Conservation (phyloP, 2,329 filamentous ascomycete genomes). For the Sporothrix curviconia region DNA sequence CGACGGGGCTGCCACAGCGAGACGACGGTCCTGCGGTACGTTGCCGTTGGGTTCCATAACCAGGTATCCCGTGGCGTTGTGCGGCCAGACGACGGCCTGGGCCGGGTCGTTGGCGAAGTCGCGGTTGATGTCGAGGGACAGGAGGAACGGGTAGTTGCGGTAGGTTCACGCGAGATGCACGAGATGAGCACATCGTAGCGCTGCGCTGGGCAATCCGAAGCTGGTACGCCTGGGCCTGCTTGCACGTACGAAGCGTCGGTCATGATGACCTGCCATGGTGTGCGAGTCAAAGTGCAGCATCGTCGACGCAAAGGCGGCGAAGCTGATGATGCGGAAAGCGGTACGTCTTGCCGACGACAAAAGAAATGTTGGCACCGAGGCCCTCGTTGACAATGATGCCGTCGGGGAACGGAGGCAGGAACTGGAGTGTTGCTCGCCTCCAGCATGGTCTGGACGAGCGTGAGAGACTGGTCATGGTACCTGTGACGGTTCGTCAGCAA, state of each 20-base stretch:
- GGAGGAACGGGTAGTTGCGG: slow-evolving; percentile 38
- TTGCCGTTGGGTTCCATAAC: slow-evolving; percentile 30
- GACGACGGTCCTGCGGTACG: slow-evolving; percentile 28
- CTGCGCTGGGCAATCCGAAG: slow-evolving; percentile 38
- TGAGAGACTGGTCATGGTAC: slow-evolving; percentile 36
- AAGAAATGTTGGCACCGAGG: slow-evolving; percentile 28
- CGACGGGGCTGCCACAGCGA: slow-evolving; percentile 44
- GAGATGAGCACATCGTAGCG: slow-evolving; percentile 40
- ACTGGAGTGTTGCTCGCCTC: slow-evolving; percentile 32
- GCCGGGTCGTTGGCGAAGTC: slow-evolving; percentile 31
- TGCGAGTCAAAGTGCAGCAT: slow-evolving; percentile 40
- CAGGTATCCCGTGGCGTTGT: slow-evolving; percentile 40
- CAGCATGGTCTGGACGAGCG: slow-evolving; percentile 35
- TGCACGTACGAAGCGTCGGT: slow-evolving; percentile 37
- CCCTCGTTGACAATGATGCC: slow-evolving; percentile 40
- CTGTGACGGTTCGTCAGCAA: slow-evolving; percentile 23
- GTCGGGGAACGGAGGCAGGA: slow-evolving; percentile 36
- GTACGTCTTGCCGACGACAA: slow-evolving; percentile 39
- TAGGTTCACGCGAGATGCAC: slow-evolving; percentile 26
- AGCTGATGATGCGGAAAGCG: slow-evolving; percentile 43
- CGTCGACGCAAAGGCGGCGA: slow-evolving; percentile 36
- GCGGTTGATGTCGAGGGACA: slow-evolving; percentile 38
- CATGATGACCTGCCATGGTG: slow-evolving; percentile 40
- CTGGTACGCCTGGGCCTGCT: slow-evolving; percentile 30
- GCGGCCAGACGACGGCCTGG: slow-evolving; percentile 24